Evolutionary conservation across 768 basidiomycete species (phyloP).

Genomic region (Leccinum obscurum): DNA sequence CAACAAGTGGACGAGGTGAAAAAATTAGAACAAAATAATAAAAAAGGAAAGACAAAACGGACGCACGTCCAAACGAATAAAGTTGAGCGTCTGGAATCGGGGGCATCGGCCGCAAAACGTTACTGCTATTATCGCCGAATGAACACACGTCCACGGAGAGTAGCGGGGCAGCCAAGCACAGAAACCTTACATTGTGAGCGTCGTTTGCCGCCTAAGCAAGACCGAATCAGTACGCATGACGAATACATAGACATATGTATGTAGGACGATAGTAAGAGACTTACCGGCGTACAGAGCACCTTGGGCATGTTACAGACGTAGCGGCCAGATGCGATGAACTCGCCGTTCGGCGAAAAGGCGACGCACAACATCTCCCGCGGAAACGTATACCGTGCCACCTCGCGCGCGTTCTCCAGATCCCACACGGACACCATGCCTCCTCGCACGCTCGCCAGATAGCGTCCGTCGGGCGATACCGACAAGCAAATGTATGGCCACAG

Average conservation of each 20-base stretch:
- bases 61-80: conserved; percentile 7
- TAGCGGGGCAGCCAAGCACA: too few species aligned
- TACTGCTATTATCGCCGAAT: neutral
- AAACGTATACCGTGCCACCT: conserved; percentile 22
- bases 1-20: neutral
- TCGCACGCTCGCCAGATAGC: conserved; percentile 21
- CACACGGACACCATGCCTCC: conserved; percentile 19
- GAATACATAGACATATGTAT: neutral
- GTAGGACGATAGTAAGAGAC: neutral
- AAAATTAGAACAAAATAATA: neutral
- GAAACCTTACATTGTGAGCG: conserved; percentile 10
- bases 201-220: conserved; percentile 4
- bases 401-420: conserved; percentile 15
- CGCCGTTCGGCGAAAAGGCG: conserved; percentile 24
- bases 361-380: conserved; percentile 26
- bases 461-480: conserved; percentile 23
- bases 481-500: conserved; percentile 26
- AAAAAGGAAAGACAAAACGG: neutral
- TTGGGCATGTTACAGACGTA: conserved; percentile 19
- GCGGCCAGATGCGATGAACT: conserved; percentile 17
- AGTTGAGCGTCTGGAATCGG: neutral
- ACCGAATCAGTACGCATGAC: neutral
- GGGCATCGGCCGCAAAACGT: neutral
- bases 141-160: neutral
- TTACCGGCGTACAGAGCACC: conserved; percentile 9